These are phyloP conservation scores for Sporothrix globosa DNA, from an alignment of 2,329 filamentous ascomycete species.

Conservation along the genomic window DNA sequence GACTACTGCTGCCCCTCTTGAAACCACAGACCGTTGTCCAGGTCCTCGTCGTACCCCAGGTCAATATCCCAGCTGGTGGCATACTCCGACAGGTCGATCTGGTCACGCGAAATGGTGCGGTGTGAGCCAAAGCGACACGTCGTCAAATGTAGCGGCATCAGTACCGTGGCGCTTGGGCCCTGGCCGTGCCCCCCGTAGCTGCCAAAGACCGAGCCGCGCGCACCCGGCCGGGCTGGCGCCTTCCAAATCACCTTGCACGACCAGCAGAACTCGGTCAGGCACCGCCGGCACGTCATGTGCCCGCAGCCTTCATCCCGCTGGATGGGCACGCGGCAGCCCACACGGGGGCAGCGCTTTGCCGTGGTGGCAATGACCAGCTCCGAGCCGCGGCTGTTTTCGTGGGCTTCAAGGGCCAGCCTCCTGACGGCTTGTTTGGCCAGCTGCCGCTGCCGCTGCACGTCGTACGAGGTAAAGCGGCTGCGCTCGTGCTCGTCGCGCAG, in stretches of 20 bases:
- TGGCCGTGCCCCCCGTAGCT: not conserved
- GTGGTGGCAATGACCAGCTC: slow-evolving; percentile 32
- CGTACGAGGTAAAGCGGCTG: not conserved
- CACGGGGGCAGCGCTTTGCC: slow-evolving; percentile 39
- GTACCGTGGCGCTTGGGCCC: not conserved
- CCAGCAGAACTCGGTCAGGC: slow-evolving; percentile 46
- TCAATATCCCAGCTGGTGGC: slow-evolving; percentile 10
- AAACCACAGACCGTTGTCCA: slow-evolving; percentile 17
- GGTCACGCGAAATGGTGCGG: not conserved
- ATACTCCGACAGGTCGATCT: not conserved
- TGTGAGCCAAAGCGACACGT: not conserved
- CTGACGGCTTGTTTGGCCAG: not conserved
- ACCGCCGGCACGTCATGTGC: slow-evolving; percentile 48
- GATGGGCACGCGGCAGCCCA: slow-evolving; percentile 36
- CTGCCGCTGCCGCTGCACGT: not conserved
- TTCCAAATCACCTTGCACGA: slow-evolving; percentile 36
- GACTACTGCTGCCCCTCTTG: not conserved
- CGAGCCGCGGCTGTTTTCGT: slow-evolving; percentile 7
- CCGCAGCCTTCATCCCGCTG: slow-evolving; percentile 45
- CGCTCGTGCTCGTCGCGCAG: slow-evolving; percentile 14
- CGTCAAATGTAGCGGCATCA: not conserved
- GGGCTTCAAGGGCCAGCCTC: not conserved
- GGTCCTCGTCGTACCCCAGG: not conserved
- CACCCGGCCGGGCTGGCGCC: not conserved
- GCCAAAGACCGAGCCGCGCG: not conserved